Evolutionary conservation across 1,284 basidiomycete species (phyloP), one percentile per base, ranked within the genome.

Genomic region (Ganoderma multipileum): DNA sequence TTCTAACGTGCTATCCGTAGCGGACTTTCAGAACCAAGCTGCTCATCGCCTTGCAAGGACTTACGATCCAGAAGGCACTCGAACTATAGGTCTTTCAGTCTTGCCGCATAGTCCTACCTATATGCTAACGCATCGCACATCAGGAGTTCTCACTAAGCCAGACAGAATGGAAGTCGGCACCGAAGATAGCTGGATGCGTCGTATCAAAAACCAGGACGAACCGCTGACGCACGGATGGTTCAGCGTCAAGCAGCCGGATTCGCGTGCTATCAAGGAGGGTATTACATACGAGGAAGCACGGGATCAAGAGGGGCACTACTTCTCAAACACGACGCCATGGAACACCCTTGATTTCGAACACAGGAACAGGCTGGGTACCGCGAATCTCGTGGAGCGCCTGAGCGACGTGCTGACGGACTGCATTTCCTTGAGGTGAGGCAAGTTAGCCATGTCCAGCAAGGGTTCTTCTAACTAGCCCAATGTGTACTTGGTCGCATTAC

Each of bases 61-160:
- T 3, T 78, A 85, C 55, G 91, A 93, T 73, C 86, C 86, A 0
- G 78, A 85, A 0, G 91, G 91, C 0, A 83, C 83, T 65, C 83
- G 91, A 2, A 94, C 92, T 0, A 90, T 94, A 33, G 92, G 93
- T 91, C 67, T 42, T 33, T 11, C 63, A 28, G 28, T 33, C 1
- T 59, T 8, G 1, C 33, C 7, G 0, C 5, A 59, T 38, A 39
- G 12, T 36, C 36, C 33, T 3, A 38, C 9, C 23, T 3, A 1
- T 57, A 4, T n/a, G 18, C 30, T 59, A 5, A 39, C 11, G 18
- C 39, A n/a, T 47, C 23, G 28, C 38, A 12, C 60, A 54, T 54
- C 44, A 94, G 93, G 92, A 66, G 92, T 95, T 20, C 82, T 95
- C 18, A 95, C 93, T 0, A 95, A 94, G 76, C 91, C 92, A 0